Evolutionary conservation across 2,329 filamentous ascomycete species (phyloP).

Genomic region (Aspergillus pseudoviridinutans): DNA sequence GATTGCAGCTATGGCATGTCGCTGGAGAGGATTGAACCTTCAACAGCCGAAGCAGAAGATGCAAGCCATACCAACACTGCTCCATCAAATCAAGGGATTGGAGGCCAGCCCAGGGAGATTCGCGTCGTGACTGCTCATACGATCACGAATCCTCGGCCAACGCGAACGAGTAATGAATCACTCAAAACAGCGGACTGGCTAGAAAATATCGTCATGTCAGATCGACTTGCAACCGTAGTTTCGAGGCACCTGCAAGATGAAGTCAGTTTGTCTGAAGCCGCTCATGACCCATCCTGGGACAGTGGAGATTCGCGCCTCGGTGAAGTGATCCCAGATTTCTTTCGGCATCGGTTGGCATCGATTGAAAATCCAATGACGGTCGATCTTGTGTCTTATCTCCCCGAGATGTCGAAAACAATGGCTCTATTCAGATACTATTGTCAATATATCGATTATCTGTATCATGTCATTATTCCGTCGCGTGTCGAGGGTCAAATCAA

Average conservation of each 20-base stretch:
- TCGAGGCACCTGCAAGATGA: constrained; percentile 17
- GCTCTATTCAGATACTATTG: constrained; percentile 31
- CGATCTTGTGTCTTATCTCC: constrained; percentile 22
- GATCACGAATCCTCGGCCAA: background rate
- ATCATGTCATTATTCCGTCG: constrained; percentile 32
- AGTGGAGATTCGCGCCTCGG: background rate
- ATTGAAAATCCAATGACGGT: constrained; percentile 19
- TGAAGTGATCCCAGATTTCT: background rate
- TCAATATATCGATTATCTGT: constrained; percentile 32
- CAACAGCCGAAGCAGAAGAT: background rate
- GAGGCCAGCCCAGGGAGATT: background rate
- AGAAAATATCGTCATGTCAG: constrained; percentile 27
- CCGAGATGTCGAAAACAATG: constrained; percentile 25
- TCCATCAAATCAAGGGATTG: too few species aligned
- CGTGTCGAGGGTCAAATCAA: constrained; percentile 24
- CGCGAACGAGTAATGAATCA: constrained; percentile 14
- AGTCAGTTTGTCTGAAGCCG: background rate
- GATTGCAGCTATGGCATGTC: constrained; percentile 21
- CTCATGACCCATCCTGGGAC: constrained; percentile 7
- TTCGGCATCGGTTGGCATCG: constrained; percentile 6
- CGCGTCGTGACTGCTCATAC: background rate
- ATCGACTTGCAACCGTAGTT: constrained; percentile 21
- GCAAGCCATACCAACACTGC: background rate
- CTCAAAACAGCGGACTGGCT: constrained; percentile 25
- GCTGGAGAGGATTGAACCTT: too few species aligned